Base-by-base conservation (phyloP, 1,139 yeast genomes). In the Candida sojae region DNA sequence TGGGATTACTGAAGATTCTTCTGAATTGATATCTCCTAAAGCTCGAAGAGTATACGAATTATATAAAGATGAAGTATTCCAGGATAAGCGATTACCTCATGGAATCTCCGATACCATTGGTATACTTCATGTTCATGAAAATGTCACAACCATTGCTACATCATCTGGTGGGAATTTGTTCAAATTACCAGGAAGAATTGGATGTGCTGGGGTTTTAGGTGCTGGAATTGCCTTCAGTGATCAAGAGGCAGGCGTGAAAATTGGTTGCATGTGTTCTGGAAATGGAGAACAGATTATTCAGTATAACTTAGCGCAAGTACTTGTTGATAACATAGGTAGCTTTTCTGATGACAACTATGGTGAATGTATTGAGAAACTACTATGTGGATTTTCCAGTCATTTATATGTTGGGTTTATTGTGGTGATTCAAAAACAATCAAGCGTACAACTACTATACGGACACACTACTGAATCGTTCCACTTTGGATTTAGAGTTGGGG, bases 111-210 rank as follows among this genome's bases (percentile, higher is more conserved):
- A 73, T 50, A 73, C 78, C 1, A 61, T 73, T 25, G 78, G 77
- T 0, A 29, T 71, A 0, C 53, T 67, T 1, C 57, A 60, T 33
- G 48, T 58, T 7, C 45, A 53, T 4, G 29, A 43, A 5, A 39
- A 41, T n/a, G 39, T 31, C 2, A 63, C 71, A 0, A 57, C 58
- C 0, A 48, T 72, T 1, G 76, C 71, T 0, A 59, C 78, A 0
- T 78, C 83, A 0, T 78, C 83, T 0, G 85, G 85, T 2, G 85
- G 85, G 0, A 76, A 77, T 50, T 68, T 76, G 50, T 71, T 77
- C 56, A 78, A 79, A 53, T 51, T 69, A 1, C 77, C 79, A 0
- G 82, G 83, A 0, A 55, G 85, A 47, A 64, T 79, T 4, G 83
- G 84, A 6, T 79, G 84, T 62, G 82, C 84, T 23, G 83, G 79